Conservation (phyloP, 1,284 basidiomycete genomes). For the Leccinum pallidistipes region DNA sequence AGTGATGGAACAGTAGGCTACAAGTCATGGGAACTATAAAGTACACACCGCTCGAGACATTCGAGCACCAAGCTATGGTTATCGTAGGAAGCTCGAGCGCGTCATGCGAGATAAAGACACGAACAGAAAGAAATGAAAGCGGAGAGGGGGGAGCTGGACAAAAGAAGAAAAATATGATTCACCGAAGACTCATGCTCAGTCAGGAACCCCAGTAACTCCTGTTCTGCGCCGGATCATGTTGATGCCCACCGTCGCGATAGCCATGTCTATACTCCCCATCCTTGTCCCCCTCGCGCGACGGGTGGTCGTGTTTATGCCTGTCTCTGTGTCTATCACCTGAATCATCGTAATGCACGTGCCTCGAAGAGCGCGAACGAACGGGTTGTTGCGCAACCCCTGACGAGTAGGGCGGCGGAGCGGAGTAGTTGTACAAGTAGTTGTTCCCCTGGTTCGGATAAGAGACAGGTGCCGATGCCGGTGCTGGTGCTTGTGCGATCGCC, state of each 20-base stretch:
- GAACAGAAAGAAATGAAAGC: not conserved
- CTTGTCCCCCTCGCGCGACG: conserved; percentile 10
- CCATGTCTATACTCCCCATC: conserved; percentile 10
- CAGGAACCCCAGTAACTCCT: conserved; percentile 18
- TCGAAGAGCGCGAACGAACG: conserved; percentile 20
- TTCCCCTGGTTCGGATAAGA: conserved; percentile 4
- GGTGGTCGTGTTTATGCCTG: conserved; percentile 13
- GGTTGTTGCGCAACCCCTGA: conserved; percentile 18
- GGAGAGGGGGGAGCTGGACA: not conserved
- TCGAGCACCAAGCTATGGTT: conserved; percentile 1
- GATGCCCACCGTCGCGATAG: conserved; percentile 11
- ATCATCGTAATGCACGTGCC: conserved; percentile 14
- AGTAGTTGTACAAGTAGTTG: not conserved
- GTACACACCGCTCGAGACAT: not conserved
- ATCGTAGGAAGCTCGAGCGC: conserved; percentile 4
- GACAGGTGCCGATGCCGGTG: not conserved
- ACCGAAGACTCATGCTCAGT: not conserved
- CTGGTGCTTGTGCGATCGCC: conserved; percentile 5
- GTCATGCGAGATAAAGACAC: too few species aligned
- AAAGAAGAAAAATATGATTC: not conserved
- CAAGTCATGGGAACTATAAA: not conserved
- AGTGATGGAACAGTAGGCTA: not conserved
- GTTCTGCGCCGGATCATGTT: not conserved
- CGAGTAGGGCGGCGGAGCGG: conserved; percentile 23
- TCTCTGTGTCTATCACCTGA: conserved; percentile 16